phyloP scores from a whole-genome alignment of 2,329 filamentous ascomycete species.

The Ophiostoma ips region DNA sequence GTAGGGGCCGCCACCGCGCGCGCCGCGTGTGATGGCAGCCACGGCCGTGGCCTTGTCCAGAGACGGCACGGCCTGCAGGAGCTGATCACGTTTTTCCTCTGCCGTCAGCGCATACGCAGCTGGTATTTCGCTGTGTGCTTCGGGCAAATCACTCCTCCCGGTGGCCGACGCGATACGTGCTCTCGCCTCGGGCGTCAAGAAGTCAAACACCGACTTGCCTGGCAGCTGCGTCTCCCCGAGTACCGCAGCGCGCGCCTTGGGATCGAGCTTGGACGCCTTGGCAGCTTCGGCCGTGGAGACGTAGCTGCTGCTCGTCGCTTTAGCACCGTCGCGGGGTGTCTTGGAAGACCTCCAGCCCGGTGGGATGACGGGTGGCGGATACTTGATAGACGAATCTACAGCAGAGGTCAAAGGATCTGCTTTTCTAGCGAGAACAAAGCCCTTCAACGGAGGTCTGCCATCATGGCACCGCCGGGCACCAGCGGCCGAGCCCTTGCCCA shows the following conservation, averaged over 20 bases:
- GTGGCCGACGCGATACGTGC: constrained; percentile 63
- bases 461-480: constrained; percentile 63
- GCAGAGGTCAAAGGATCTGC: constrained; percentile 33
- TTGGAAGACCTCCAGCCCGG: constrained; percentile 58
- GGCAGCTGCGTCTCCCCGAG: constrained; percentile 71
- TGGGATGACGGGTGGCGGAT: constrained; percentile 54
- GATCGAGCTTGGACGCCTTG: constrained; percentile 60
- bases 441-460: constrained; percentile 63
- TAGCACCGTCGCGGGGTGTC: constrained; percentile 20
- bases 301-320: constrained; percentile 24
- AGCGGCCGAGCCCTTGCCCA: constrained; percentile 24
- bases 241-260: constrained; percentile 60
- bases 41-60: constrained; percentile 53
- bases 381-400: constrained; percentile 29
- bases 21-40: constrained; percentile 52
- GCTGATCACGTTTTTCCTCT: constrained; percentile 44
- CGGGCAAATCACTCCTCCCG: constrained; percentile 63
- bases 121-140: constrained; percentile 61
- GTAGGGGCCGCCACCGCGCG: constrained; percentile 62
- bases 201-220: constrained; percentile 93
- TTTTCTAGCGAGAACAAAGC: constrained; percentile 57
- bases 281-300: constrained; percentile 64
- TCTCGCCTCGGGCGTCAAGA: constrained; percentile 62
- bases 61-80: constrained; percentile 45
- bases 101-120: constrained; percentile 47